Percentiles rank a stretch among this genome's conserved stretches.
Evolutionary conservation across 2,329 filamentous ascomycete species (phyloP).

Genomic region (Remersonia thermophila): DNA sequence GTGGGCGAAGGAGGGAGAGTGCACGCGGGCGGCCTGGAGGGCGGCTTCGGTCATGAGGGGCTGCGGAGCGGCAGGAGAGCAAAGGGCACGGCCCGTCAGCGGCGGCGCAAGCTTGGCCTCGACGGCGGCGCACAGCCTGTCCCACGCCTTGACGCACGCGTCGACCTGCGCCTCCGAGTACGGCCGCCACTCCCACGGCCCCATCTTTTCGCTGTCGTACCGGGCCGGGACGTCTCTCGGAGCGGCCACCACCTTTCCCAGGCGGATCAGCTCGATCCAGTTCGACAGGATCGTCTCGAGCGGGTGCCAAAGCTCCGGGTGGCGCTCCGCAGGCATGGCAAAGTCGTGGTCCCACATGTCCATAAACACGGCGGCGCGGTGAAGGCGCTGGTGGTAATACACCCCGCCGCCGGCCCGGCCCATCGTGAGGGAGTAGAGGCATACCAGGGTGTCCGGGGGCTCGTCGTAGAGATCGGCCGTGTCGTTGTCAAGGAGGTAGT

Average conservation of each 20-base stretch:
- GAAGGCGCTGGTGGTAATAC: slow-evolving; percentile 1
- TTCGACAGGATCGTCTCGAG: slow-evolving; percentile 2
- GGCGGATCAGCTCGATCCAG: background rate
- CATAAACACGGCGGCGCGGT: slow-evolving; percentile 1
- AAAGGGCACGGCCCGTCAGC: too few relatives aligned
- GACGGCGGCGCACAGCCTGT: background rate
- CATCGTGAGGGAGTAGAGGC: background rate
- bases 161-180: slow-evolving; percentile 1
- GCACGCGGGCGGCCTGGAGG: too few relatives aligned
- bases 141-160: slow-evolving; percentile 1
- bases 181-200: slow-evolving; percentile 4
- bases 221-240: background rate
- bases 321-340: background rate
- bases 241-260: slow-evolving; percentile 2
- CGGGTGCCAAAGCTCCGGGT: slow-evolving; percentile 1
- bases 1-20: background rate
- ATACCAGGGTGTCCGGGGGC: background rate
- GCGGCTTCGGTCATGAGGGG: too few relatives aligned
- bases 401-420: background rate
- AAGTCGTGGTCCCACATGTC: background rate
- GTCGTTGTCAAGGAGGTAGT: background rate
- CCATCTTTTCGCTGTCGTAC: background rate
- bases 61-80: too few relatives aligned
- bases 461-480: background rate
- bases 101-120: background rate